Percentiles rank a stretch among this genome's conserved stretches.
phyloP scores from a whole-genome alignment of 2,329 filamentous ascomycete species.

The Dryadomyces quercus-mongolicae region DNA sequence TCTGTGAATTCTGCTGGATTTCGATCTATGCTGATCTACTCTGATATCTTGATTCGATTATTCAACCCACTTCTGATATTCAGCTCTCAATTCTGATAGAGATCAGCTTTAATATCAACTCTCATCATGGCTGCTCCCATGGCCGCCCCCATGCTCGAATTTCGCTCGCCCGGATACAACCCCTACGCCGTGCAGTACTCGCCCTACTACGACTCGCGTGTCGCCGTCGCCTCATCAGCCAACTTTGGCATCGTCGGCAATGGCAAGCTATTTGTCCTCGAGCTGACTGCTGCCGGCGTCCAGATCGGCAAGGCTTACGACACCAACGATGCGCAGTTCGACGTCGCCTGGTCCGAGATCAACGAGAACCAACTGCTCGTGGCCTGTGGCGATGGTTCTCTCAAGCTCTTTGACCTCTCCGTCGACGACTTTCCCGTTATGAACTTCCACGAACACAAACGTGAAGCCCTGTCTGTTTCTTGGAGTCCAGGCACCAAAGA shows the following conservation, averaged over 20 bases:
- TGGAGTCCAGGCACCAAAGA: conserved; percentile 92
- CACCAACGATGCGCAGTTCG: conserved; percentile 93
- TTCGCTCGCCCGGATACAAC: conserved; percentile 85
- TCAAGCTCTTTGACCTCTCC: conserved; percentile 85
- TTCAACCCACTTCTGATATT: no score
- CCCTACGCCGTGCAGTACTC: conserved; percentile 97
- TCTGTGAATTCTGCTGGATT: no score
- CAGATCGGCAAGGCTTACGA: conserved; percentile 84
- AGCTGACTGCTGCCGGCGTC: conserved; percentile 72
- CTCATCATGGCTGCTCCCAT: conserved; percentile 7
- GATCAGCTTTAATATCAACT: neutral
- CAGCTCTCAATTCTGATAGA: no score
- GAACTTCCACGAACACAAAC: conserved; percentile 85
- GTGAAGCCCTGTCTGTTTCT: conserved; percentile 83
- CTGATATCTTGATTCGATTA: no score
- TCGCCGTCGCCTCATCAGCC: conserved; percentile 80
- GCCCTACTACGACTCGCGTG: conserved; percentile 89
- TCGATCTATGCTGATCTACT: no score
- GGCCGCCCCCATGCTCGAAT: conserved; percentile 65
- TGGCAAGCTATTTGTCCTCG: conserved; percentile 75
- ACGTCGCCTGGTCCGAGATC: conserved; percentile 87
- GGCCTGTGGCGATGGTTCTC: conserved; percentile 82
- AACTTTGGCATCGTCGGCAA: conserved; percentile 98
- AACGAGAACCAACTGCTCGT: conserved; percentile 90
- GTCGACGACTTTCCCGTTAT: conserved; percentile 77